Evolutionary conservation across 2,329 filamentous ascomycete genomes (phyloP), one percentile per base, ranked within the genome.

Genomic region (Cylindrodendrum hubeiense): DNA sequence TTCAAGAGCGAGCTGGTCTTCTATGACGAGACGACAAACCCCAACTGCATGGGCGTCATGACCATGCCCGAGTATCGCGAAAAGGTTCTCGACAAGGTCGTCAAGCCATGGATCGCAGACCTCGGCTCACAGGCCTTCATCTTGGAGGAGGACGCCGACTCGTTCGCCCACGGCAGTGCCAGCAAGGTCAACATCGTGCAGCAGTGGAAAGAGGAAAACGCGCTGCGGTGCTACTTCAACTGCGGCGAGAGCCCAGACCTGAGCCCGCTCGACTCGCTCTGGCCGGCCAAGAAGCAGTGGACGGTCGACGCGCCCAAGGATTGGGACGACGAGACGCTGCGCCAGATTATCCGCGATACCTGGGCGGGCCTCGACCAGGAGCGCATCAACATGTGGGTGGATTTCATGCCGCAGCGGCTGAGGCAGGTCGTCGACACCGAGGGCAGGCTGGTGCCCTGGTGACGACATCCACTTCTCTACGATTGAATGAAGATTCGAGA

Each of bases 1-100:
- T 80, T 79, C 70, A 80, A 80, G 68, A 80, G 77, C 66, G 79
- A 80, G 22, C 73, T 79, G 1, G 65, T 80, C 17, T 80, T 80
- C 33, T 80, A 80, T 69, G 78, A 80, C 41, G 74, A 77, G 10
- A 75, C 76, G 15, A 79, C 77, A 9, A 78, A 69, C 50, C 72
- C 78, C 41, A 80, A 78, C 65, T 70, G 67, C 24, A 65, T 71
- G 1, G 78, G 78, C 22, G 60, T 71, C 46, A 75, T 80, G 70
- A 74, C 69, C 49, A 78, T 80, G 78, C 54, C 72, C n/a, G 76
- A 76, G 46, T 80, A 80, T 67, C 71, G 73, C 28, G 74, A 78
- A 55, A 77, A 76, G 62, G 69, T 80, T 5, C 76, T 80, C 13
- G 75, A 76, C 44, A 76, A 74, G 67, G 71, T 68, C 2, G 74